A percentile compares a stretch with the other conserved stretches of the same genome.
Evolutionary conservation across 1,139 yeast genomes (phyloP).

Genomic region (Saccharomyces hybrid): DNA sequence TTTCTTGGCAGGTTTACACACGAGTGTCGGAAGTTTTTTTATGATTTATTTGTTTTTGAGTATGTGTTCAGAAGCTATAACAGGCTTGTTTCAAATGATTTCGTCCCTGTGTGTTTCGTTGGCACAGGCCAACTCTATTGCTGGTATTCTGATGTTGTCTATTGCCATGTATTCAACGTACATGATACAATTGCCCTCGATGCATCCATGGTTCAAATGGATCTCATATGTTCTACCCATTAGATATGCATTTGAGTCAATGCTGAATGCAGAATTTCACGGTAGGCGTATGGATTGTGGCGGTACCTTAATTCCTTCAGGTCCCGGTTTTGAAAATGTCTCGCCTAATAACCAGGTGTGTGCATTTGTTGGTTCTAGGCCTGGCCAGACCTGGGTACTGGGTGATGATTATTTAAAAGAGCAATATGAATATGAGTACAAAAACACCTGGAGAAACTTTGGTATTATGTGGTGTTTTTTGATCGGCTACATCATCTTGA

Average conservation of each 20-base stretch:
- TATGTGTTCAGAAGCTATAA: constrained; percentile 37
- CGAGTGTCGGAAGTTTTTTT: constrained; percentile 50
- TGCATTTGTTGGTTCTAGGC: constrained; percentile 41
- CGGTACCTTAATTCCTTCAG: constrained; percentile 41
- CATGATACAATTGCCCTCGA: constrained; percentile 48
- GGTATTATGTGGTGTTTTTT: constrained; percentile 42
- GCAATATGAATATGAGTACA: constrained; percentile 36
- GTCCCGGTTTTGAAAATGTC: constrained; percentile 42
- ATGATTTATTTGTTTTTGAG: constrained; percentile 41
- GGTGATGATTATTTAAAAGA: constrained; percentile 40
- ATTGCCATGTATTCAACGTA: constrained; percentile 47
- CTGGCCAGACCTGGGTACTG: constrained; percentile 36
- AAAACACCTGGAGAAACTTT: constrained; percentile 45
- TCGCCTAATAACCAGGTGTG: constrained; percentile 42
- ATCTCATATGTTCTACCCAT: constrained; percentile 51
- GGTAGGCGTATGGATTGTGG: constrained; percentile 48
- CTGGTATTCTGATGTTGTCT: constrained; percentile 44
- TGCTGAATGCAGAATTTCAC: constrained; percentile 52
- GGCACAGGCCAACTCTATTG: constrained; percentile 46
- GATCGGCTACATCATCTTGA: constrained; percentile 34
- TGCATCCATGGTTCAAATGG: constrained; percentile 66
- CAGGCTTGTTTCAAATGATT: constrained; percentile 42
- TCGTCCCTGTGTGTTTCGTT: constrained; percentile 42
- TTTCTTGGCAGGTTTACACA: constrained; percentile 45
- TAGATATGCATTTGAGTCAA: constrained; percentile 49